Base-by-base conservation (phyloP, 176 grass and related monocot genomes). In the Zoysia japonica region DNA sequence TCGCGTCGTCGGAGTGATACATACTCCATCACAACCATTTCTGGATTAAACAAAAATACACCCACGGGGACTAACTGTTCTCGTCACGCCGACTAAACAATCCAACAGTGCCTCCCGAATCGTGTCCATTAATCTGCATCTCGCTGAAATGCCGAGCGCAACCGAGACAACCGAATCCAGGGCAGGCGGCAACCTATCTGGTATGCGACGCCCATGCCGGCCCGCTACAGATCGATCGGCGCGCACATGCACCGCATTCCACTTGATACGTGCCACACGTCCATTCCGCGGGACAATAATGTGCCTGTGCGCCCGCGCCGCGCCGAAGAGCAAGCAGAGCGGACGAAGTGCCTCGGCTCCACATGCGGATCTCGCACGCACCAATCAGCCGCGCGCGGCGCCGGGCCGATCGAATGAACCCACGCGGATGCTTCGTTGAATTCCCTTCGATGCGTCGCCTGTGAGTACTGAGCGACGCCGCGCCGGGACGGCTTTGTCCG, bases 291-390 rank as follows among this genome's bases (percentile, higher is more conserved):
- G 9, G 67, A 55, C 64, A 43, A 9, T 61, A 61, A 35, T 35
- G 20, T 61, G 2, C 0, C 20, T 61, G 55, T 9, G 61, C 36
- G 37, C 28, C 4, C 7, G 47, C 79, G 20, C 67, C 79, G 20
- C 67, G 74, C 61, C 42, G 37, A 17, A 17, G 62, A 13, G 50
- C 85, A 50, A 13, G 50, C 85, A 50, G 42, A 71, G 9, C 28
- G 11, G 61, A 48, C 61, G 15, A 67, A 78, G 45, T 48, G 37
- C 52, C 75, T 16, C 19, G 9, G 40, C 9, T 57, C 71, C 75
- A 79, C 81, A 84, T 80, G 86, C 80, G 13, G 61, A 69, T 88
- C 86, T 45, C 60, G 67, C 3, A 17, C 68, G 75, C 52, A 14
- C 75, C 53, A 46, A 74, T 88, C 67, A 39, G 28, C 68, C 57